Conservation (phyloP, 2,329 filamentous ascomycete genomes). For the Hirsutella minnesotensis region DNA sequence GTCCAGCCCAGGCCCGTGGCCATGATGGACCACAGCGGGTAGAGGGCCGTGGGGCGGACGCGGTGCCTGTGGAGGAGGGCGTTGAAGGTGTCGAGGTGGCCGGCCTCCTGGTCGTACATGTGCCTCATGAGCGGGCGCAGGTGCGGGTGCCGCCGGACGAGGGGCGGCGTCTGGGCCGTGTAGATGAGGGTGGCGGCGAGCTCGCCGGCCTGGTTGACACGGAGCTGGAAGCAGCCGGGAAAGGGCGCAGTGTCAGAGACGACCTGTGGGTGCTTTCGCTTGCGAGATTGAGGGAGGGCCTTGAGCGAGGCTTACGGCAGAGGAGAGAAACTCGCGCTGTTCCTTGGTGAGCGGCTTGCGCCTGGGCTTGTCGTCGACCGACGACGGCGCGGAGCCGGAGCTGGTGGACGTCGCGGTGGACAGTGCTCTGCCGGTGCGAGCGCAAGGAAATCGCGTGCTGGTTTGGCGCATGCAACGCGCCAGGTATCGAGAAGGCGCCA, state of each 20-base stretch:
- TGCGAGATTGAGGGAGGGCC: no score
- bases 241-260: no score
- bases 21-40: conserved; percentile 75
- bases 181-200: conserved; percentile 96
- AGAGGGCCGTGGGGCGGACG: conserved; percentile 84
- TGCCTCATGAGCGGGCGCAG: conserved; percentile 86
- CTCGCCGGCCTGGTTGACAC: conserved; percentile 95
- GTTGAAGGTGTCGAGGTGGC: conserved; percentile 81
- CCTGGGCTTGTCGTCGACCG: conserved; percentile 20
- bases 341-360: conserved; percentile 52
- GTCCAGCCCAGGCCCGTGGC: conserved; percentile 78
- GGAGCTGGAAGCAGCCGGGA: no score
- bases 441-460: not conserved
- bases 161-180: conserved; percentile 71
- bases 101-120: conserved; percentile 95
- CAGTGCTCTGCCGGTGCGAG: conserved; percentile 3
- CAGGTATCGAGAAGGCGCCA: conserved; percentile 11
- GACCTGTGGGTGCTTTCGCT: no score
- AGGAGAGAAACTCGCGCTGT: conserved; percentile 64
- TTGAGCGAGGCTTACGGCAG: conserved; percentile 42
- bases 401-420: conserved; percentile 4
- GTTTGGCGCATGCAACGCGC: conserved; percentile 3
- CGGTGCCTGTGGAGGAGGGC: conserved; percentile 71
- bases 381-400: conserved; percentile 3
- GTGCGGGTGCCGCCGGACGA: conserved; percentile 71